Base-by-base conservation (phyloP, 805 yeast species). In the Sungouiella blattae region DNA sequence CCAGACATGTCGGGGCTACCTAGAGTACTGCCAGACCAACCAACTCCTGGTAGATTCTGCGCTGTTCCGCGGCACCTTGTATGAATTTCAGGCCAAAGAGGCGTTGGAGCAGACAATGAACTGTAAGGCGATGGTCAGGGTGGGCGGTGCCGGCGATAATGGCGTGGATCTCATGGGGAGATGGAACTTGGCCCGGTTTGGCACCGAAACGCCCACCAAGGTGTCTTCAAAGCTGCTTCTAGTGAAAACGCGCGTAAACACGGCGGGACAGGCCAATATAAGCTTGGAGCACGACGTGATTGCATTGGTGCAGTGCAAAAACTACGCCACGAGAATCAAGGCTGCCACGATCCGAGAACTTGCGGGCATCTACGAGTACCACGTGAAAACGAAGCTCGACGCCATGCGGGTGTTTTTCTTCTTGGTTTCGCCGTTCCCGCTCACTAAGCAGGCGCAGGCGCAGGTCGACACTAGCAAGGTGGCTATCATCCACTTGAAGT, bases 131-230 rank as follows among this genome's bases (percentile, higher is more conserved):
- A 37, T 76, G 30, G 41, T 60, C 1, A 69, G 74, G 27, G 67
- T 63, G 26, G 84, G 84, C 1, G 80, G 83, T 1, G 61, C 77
- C 1, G 67, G 69, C 32, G 84, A 78, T 44, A 64, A 70, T 34
- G 84, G 84, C 0, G 58, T 78, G 4, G 84, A 78, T 47, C 50
- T 78, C 4, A 49, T 71, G 14, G 82, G 81, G 0, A 59, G 59
- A 27, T 77, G 83, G 82, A 56, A 71, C 35, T 52, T 69, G 30
- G 7, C 33, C 5, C 18, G 25, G 9, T 41, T 32, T 15, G 23
- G n/a, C 7, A 28, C 12, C 7, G 17, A 18, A 6, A n/a, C 21
- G 6, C 16, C 31, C 11, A n/a, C 11, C 4, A 13, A 18, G 11
- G 24, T 23, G 24, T 11, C 26, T 13, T 37, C 41, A 20, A 37